Evolutionary conservation across 2,329 filamentous ascomycete genomes (phyloP), one percentile per base, ranked within the genome.

Genomic region (Huntiella savannae): DNA sequence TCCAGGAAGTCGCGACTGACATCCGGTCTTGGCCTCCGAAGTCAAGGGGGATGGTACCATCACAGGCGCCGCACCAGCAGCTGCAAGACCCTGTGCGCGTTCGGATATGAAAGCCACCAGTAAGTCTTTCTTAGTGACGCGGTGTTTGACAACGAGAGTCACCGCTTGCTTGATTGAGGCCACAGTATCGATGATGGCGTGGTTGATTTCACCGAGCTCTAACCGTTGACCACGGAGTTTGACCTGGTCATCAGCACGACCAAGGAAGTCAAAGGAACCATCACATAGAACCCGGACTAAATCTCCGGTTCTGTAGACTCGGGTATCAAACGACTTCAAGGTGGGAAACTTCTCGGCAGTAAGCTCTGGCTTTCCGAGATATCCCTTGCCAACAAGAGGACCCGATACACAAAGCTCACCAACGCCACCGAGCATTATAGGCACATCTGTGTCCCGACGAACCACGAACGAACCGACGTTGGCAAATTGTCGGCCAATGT

Each of bases 351-450:
- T 72, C 54, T 88, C 79, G 1, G 62, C 57, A 0, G 86, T 94
- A 33, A 95, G 69, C n/a, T 86, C 75, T 1, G 73, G 68, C 2
- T 83, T 73, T 51, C 88, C 85, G 13, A 94, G 66, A 57, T 96
- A 96, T 0, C 87, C 88, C 54, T 84, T 85, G 1, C 86, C 87
- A 4, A 96, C 86, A 1, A 95, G 69, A 53, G 78, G 81, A 1
- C 87, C 87, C 1, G 82, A 86, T 1, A 94, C 76, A 54, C 87
- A 95, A 2, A 95, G 73, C 61, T 95, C 87, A 4, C 88, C 88
- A 3, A 93, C 71, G 1, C 72, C 84, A 7, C 87, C 87, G 38
- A 76, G 71, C 16, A 91, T 57, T 0, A 94, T 82, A 0, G 84
- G 82, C 1, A 67, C 62, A 19, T 79, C 73, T 0, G 82, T 82